Conservation (phyloP, 2,329 filamentous ascomycete species). For the Aspergillus pseudoglaucus region DNA sequence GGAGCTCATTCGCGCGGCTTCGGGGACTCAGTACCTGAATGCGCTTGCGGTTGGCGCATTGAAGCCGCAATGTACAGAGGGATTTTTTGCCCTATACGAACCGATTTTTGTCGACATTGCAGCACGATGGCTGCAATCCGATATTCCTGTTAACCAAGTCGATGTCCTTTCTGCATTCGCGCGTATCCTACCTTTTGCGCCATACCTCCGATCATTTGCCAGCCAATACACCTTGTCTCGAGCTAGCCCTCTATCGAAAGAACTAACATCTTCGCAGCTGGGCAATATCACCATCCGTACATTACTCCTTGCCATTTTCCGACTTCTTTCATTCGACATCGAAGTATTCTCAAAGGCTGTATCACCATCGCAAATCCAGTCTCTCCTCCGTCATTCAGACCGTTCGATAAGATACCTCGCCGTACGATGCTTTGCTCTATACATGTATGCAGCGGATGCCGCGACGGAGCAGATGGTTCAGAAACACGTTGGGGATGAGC, state of each 20-base stretch:
- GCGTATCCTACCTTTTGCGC: slow-evolving; percentile 72
- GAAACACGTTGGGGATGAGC: slow-evolving; percentile 57
- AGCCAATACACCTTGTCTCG: slow-evolving; percentile 42
- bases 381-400: slow-evolving; percentile 56
- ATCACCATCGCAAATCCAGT: slow-evolving; percentile 61
- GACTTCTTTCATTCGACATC: slow-evolving; percentile 71
- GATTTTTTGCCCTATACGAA: slow-evolving; percentile 68
- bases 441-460: slow-evolving; percentile 71
- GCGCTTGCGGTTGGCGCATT: slow-evolving; percentile 64
- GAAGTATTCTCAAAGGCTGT: slow-evolving; percentile 60
- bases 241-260: slow-evolving; percentile 26
- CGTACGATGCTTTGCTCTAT: slow-evolving; percentile 70
- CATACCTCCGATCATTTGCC: slow-evolving; percentile 69
- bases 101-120: slow-evolving; percentile 73
- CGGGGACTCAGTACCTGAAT: slow-evolving; percentile 62
- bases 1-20: slow-evolving; percentile 57
- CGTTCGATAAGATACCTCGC: slow-evolving; percentile 69
- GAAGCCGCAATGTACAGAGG: slow-evolving; percentile 62
- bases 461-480: slow-evolving; percentile 66
- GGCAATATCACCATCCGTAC: slow-evolving; percentile 35
- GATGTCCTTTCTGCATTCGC: slow-evolving; percentile 65
- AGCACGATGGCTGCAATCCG: slow-evolving; percentile 62
- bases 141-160: slow-evolving; percentile 27
- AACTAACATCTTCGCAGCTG: slow-evolving; percentile 25
- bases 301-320: slow-evolving; percentile 64